These are phyloP conservation scores for Smithsoniella earleae DNA, from an alignment of 163 green algal species.

Conservation along the genomic window DNA sequence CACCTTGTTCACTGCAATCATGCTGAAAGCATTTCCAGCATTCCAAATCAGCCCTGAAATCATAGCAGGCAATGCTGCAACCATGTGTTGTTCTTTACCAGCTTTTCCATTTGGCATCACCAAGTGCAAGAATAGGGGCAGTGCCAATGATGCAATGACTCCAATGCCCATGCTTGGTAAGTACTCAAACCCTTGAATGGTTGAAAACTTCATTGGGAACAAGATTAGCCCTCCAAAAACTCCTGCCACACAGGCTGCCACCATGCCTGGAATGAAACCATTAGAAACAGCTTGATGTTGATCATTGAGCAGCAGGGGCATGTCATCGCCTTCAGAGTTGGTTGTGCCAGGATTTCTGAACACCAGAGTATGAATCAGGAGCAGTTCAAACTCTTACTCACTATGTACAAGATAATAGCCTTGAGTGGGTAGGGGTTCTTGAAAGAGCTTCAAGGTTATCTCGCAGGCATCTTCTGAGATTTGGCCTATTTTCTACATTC, in stretches of 20 bases:
- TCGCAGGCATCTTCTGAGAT: no score
- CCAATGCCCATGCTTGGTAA: constrained; percentile 44
- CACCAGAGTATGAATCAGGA: no score
- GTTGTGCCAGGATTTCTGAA: no score
- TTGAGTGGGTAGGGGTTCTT: no score
- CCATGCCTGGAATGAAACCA: constrained; percentile 8
- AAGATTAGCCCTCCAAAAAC: constrained; percentile 48
- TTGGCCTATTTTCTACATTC: no score
- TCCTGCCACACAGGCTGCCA: constrained; percentile 35
- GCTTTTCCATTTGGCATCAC: background rate
- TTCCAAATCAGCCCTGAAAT: constrained; percentile 41
- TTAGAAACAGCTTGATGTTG: no score
- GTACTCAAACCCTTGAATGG: constrained; percentile 42
- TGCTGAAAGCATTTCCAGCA: constrained; percentile 35
- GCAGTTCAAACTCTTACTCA: no score
- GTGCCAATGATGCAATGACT: constrained; percentile 36
- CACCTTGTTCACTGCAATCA: constrained; percentile 37
- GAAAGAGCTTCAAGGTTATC: no score
- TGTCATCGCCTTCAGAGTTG: no score
- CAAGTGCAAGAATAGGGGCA: constrained; percentile 34
- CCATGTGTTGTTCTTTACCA: background rate
- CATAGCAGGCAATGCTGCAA: constrained; percentile 34
- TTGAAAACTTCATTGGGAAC: constrained; percentile 44
- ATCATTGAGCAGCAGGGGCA: no score
- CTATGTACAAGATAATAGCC: no score